Conservation (phyloP, 768 basidiomycete genomes). For the Rhodotorula diobovata region DNA sequence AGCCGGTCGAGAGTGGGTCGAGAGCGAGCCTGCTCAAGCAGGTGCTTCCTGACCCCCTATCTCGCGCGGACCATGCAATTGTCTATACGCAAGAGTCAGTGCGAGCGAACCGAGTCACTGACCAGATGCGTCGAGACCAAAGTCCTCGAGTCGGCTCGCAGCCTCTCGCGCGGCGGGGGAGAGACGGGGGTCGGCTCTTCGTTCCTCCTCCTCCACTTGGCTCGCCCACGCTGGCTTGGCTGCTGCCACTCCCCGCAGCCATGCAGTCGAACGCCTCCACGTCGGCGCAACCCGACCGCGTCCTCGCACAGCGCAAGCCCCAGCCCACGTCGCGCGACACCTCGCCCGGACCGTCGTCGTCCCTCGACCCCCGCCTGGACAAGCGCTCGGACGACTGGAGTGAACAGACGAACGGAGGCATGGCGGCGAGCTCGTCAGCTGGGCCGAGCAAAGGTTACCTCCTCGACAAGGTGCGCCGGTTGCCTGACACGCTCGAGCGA, state of each 20-base stretch:
- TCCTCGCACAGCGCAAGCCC: conserved; percentile 11
- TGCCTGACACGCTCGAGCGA: not conserved
- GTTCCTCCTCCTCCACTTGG: not conserved
- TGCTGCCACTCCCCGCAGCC: not conserved
- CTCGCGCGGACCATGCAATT: no score
- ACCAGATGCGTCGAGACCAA: no score
- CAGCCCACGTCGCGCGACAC: not conserved
- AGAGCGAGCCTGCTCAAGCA: no score
- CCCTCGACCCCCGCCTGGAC: conserved; percentile 25
- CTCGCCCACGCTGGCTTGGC: not conserved
- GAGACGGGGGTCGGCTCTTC: not conserved
- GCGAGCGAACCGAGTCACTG: no score
- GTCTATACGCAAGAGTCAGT: no score
- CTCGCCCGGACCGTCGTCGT: not conserved
- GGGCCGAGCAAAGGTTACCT: conserved; percentile 13
- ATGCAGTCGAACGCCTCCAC: not conserved
- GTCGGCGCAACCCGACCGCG: conserved; percentile 8
- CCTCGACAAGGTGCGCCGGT: conserved; percentile 26
- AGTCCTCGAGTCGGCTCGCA: no score
- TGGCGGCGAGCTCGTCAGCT: rapidly evolving
- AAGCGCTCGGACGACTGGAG: conserved; percentile 27
- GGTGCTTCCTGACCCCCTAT: no score
- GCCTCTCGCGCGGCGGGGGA: no score
- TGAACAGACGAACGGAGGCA: not conserved
- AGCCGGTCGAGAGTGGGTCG: no score